These are phyloP conservation scores for Aspergillus chevalieri DNA, from an alignment of 2,329 filamentous ascomycete species.

Conservation along the genomic window DNA sequence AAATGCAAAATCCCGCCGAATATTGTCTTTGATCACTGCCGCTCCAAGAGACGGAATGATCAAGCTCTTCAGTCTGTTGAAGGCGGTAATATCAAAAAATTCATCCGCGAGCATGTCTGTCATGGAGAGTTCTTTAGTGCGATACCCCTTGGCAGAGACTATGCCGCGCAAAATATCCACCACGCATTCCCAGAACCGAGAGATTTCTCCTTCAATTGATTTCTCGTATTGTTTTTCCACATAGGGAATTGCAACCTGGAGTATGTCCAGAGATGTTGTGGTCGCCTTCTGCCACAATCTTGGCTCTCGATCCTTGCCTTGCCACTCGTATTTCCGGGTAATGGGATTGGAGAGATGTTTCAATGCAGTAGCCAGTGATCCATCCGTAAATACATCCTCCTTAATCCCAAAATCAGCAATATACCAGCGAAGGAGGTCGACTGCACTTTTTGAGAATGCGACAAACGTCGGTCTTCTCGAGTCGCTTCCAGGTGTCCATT, in stretches of 20 bases:
- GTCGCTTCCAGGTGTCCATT: slow-evolving; percentile 31
- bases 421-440: slow-evolving; percentile 56
- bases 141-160: slow-evolving; percentile 56
- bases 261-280: slow-evolving; percentile 60
- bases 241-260: slow-evolving; percentile 60
- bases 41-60: slow-evolving; percentile 70
- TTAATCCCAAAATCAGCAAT: slow-evolving; percentile 43
- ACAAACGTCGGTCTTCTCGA: slow-evolving; percentile 69
- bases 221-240: slow-evolving; percentile 42
- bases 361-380: slow-evolving; percentile 60
- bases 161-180: slow-evolving; percentile 63
- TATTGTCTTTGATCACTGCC: slow-evolving; percentile 57
- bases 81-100: slow-evolving; percentile 71
- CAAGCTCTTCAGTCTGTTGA: slow-evolving; percentile 58
- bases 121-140: slow-evolving; percentile 37
- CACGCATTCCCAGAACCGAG: slow-evolving; percentile 64
- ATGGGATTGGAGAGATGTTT: slow-evolving; percentile 65
- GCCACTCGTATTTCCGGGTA: slow-evolving; percentile 72
- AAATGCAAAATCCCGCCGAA: slow-evolving; percentile 64
- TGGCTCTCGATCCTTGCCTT: slow-evolving; percentile 61
- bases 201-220: slow-evolving; percentile 34
- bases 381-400: slow-evolving; percentile 62
- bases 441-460: slow-evolving; percentile 77
- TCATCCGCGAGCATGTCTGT: slow-evolving; percentile 61
- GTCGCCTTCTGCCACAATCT: slow-evolving; percentile 78